Base-by-base conservation (phyloP, 371 early-diverging fungal species). In the Blastocladiella emersonii region DNA sequence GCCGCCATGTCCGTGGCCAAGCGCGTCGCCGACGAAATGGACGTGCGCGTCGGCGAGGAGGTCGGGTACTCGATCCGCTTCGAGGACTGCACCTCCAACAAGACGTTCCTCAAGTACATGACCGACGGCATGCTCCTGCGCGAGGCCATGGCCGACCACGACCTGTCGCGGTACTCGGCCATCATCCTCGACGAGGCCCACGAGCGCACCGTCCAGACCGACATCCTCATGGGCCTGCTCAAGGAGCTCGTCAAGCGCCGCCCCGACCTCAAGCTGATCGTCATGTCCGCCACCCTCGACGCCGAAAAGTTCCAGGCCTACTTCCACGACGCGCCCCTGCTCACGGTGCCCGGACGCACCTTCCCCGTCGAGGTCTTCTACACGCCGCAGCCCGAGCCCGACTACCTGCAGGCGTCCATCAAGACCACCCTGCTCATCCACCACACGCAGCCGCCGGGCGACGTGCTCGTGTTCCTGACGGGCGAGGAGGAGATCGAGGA, bases 111-210 rank as follows among this genome's bases (percentile, higher is more conserved):
- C 21, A 93, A 95, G 78, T 83, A 98, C 76, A 85, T 97, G 83
- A 99, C 98, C 0, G 98, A 98, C 75, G 99, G 99, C 85, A 94
- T 98, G 90, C 83, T 99, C 36, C 74, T 99, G 36, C 84, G 95
- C 61, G 98, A 98, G 73, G 92, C 93, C 63, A 94, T 98, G 90
- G 83, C 84, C n/a, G 95, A 97, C 74, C 93, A 92, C 27, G 64
- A 79, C 63, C 71, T 95, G 56, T 71, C 74, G 41, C 75, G 90
- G 34, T 97, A 97, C 71, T 91, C 93, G 32, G 86, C 92, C 32
- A 82, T 99, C 55, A 85, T 94, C 70, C 81, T 98, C 53, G 99
- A 99, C 71, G 99, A 99, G 75, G 98, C 97, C 37, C 99, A 99
- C 84, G 99, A 99, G 79, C 86, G 95, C 70, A 92, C 89, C 37